phyloP scores from a whole-genome alignment of 345 rosid species.

The Gynandropsis gynandra region DNA sequence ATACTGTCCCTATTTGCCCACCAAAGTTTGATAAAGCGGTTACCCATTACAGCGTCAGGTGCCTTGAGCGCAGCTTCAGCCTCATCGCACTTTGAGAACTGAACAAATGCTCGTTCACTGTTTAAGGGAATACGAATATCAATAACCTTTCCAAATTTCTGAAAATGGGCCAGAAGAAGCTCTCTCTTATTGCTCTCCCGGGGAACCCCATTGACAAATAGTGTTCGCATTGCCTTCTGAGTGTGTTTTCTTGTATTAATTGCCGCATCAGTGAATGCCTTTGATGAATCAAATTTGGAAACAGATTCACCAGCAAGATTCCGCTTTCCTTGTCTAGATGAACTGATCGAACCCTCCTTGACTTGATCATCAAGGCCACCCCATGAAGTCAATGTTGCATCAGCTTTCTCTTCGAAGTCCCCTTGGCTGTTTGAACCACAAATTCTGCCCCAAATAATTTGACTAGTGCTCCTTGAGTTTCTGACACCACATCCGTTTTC shows the following conservation, averaged over 20 bases:
- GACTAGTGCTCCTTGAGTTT: constrained; percentile 38
- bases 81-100: constrained; percentile 87
- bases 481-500: constrained; percentile 37
- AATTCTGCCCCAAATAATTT: constrained; percentile 73
- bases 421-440: constrained; percentile 38
- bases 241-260: constrained; percentile 45
- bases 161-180: constrained; percentile 84
- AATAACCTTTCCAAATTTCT: constrained; percentile 81
- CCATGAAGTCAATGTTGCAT: constrained; percentile 32
- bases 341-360: constrained; percentile 39
- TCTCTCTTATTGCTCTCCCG: constrained; percentile 67
- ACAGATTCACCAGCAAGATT: constrained; percentile 33
- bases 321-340: constrained; percentile 44
- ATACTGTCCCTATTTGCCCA: constrained; percentile 97
- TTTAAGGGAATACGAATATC: constrained; percentile 77
- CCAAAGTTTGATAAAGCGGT: constrained; percentile 92
- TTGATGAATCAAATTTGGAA: constrained; percentile 36
- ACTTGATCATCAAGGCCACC: constrained; percentile 44
- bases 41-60: constrained; percentile 99
- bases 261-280: constrained; percentile 35
- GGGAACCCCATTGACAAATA: constrained; percentile 85
- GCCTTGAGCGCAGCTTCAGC: constrained; percentile 92
- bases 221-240: constrained; percentile 79
- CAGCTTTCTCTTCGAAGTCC: constrained; percentile 50
- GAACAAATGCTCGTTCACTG: constrained; percentile 88